Evolutionary conservation across 2,329 filamentous ascomycete species (phyloP), one percentile per base, ranked within the genome.

Genomic region (Hypoxylon sp.): DNA sequence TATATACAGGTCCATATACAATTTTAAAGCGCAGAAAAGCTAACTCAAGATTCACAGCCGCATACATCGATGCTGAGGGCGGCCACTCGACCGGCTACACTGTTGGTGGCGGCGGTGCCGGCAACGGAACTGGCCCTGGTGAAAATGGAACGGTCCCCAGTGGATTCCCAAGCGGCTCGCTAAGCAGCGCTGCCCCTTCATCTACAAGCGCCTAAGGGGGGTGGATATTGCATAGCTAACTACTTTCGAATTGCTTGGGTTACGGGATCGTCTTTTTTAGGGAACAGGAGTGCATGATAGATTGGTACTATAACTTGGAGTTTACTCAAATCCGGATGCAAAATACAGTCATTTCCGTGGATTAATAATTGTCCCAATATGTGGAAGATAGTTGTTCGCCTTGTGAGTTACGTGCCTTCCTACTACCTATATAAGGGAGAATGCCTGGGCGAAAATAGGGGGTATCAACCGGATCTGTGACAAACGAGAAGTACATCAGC

Each of bases 11-110:
- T 9, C 6, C 5, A 31, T 8, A 46, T 52, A 6, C 3, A 29
- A 26, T 11, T 1, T 2, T 37, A 5, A 2, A 3, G 22, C 14
- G 17, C 26, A 22, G 3, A 1, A n/a, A 17, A 3, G 48, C 64
- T 67, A 55, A 63, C 48, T 60, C 5, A 9, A 24, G 10, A 6
- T n/a, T 26, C 13, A 8, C 11, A 71, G 74, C 75, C 51, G 75
- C 70, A 1, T 77, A 76, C 29, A 53, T 67, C 35, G 75, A 71
- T 52, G 70, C 69, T 24, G 75, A 77, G 37, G 76, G 76, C 39
- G 76, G 76, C 47, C 74, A 77, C 65, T 69, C 71, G 17, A 74
- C 71, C 14, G 71, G 70, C 29, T 46, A 54, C 14, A 54, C 39
- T 24, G 52, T 70, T 10, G 61, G 61, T 1, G 60, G 63, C 5